phyloP scores from a whole-genome alignment of 116 monocot genomes.

The Cymodocea nodosa region DNA sequence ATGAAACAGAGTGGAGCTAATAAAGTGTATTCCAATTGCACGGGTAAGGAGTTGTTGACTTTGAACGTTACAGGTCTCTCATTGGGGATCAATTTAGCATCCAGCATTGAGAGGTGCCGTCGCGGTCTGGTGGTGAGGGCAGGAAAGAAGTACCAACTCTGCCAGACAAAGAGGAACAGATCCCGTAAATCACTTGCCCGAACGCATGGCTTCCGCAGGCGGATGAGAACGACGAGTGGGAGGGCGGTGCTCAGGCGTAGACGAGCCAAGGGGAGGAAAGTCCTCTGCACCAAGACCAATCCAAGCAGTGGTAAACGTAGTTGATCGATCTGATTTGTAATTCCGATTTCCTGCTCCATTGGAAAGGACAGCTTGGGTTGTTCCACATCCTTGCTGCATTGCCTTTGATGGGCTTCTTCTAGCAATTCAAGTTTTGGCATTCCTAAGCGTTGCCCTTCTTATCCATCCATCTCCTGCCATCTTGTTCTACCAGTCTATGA shows the following conservation, averaged over 20 bases:
- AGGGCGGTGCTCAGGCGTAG: conserved; percentile 57
- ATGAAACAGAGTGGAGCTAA: no score
- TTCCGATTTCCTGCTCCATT: no score
- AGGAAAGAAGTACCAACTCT: conserved; percentile 46
- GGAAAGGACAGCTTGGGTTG: no score
- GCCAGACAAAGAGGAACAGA: conserved; percentile 72
- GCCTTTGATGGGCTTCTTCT: no score
- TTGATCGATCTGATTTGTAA: background rate
- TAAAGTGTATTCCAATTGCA: background rate
- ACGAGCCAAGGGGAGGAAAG: conserved; percentile 79
- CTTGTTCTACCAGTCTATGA: no score
- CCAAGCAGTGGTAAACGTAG: conserved; percentile 48
- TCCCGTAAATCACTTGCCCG: conserved; percentile 91
- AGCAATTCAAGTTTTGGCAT: no score
- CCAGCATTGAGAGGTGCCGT: conserved; percentile 15
- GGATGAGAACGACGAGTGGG: conserved; percentile 67
- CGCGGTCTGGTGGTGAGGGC: conserved; percentile 46
- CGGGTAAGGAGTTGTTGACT: no score
- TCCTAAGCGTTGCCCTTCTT: no score
- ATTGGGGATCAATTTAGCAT: conserved; percentile 25
- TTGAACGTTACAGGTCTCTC: conserved; percentile 35
- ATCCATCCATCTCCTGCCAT: no score
- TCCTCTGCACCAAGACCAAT: conserved; percentile 83
- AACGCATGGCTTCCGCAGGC: conserved; percentile 72
- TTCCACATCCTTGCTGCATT: no score